Conservation (phyloP, 1,284 basidiomycete species). For the Puccinia coronata region DNA sequence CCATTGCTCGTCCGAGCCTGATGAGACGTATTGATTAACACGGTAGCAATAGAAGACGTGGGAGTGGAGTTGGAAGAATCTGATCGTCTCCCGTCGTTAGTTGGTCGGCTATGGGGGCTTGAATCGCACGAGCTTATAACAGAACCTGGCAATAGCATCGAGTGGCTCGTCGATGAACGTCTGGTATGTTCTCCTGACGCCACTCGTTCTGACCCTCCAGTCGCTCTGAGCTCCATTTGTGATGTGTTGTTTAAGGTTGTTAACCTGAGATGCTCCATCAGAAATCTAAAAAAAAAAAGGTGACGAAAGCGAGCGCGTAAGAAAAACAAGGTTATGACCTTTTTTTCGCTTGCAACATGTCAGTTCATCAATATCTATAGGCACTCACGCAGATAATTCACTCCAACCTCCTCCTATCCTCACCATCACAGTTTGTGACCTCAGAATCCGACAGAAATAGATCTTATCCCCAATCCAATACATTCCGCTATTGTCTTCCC, state of each 20-base stretch:
- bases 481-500: conserved; percentile 50
- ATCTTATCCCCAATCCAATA: conserved; percentile 49
- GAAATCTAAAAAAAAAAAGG: conserved; percentile 39
- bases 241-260: conserved; percentile 3
- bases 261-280: conserved; percentile 39
- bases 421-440: conserved; percentile 57
- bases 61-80: conserved; percentile 8
- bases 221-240: background rate
- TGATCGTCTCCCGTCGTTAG: background rate
- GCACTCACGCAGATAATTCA: conserved; percentile 55
- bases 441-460: conserved; percentile 53
- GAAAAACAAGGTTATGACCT: background rate
- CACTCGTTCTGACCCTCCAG: conserved; percentile 32
- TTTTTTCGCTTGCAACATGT: background rate
- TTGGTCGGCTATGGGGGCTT: background rate
- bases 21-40: conserved; percentile 1
- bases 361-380: background rate
- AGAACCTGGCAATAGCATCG: background rate
- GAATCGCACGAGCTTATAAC: conserved; percentile 10
- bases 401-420: conserved; percentile 58
- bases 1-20: background rate
- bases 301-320: background rate
- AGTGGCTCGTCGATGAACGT: conserved; percentile 14
- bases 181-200: conserved; percentile 14
- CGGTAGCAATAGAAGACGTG: conserved; percentile 19